Evolutionary conservation across 352 stramenopile genomes (phyloP), one percentile per base, ranked within the genome.

Genomic region (Phytophthora europaea): DNA sequence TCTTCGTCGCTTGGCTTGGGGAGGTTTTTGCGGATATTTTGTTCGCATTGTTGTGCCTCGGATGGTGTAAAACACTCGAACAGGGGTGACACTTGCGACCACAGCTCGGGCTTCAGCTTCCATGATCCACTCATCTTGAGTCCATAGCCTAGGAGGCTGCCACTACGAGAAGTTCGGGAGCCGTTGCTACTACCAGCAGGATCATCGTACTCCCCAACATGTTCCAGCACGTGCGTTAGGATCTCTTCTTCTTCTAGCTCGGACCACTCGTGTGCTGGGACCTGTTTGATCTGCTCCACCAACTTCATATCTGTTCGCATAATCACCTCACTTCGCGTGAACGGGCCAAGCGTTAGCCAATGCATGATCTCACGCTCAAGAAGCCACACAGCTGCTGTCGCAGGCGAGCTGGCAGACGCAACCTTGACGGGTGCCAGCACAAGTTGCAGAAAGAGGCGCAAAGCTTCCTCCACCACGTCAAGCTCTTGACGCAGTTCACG

Each of bases 41-140:
- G 87, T 43, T 95, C 89, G 33, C 82, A 91, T 34, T 89, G 74
- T 52, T 95, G 87, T 2, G 84, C 73, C 56, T 95, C 89, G 1
- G 84, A 88, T 1, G 85, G 85, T 22, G 84, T 93, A 61, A 94
- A 95, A 50, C 81, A 90, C 68, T 95, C 89, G 65, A 94, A 95
- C 10, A 89, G 65, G 10, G 84, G 83, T 3, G 86, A 92, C 5
- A 95, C 72, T 31, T 75, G 71, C 5, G 60, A 58, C 89, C 89
- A 95, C 2, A 85, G 65, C 16, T 84, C 75, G 2, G 75, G 66
- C 43, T 90, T 85, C 15, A 95, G 62, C 48, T 82, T 83, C 84
- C 87, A 95, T 9, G 77, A 86, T 2, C 81, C 85, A 26, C 76
- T 92, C 85, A 92, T 93, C 33, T 90, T 93, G 58, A 93, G 76